phyloP scores from a whole-genome alignment of 1,284 basidiomycete species.

The Fomitopsis palustris region DNA sequence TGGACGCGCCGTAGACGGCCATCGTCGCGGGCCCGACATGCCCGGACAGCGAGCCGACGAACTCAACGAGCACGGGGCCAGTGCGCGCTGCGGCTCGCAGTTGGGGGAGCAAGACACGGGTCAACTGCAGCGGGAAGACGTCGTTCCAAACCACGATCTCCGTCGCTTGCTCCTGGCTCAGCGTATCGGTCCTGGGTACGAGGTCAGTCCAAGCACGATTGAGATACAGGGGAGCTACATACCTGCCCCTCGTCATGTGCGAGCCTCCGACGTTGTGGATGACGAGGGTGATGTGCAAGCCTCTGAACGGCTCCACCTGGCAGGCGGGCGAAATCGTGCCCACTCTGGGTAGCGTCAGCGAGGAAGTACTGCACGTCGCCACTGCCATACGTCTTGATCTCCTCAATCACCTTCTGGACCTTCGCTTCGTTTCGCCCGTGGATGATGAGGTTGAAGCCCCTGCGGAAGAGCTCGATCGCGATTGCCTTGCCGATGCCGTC shows the following conservation, averaged over 20 bases:
- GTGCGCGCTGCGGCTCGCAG: constrained; percentile 18
- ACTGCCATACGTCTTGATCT: constrained; percentile 14
- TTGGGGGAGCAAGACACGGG: constrained; percentile 23
- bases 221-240: not conserved
- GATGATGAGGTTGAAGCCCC: constrained; percentile 28
- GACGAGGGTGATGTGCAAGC: constrained; percentile 26
- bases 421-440: constrained; percentile 28
- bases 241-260: not conserved
- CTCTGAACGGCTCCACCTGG: constrained; percentile 19
- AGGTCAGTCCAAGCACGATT: too few relatives aligned
- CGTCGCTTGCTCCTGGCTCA: constrained; percentile 16
- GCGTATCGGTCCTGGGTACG: constrained; percentile 22
- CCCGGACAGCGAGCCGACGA: constrained; percentile 21
- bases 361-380: constrained; percentile 25
- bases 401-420: constrained; percentile 19
- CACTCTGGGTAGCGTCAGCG: constrained; percentile 20
- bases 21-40: constrained; percentile 20
- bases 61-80: constrained; percentile 22
- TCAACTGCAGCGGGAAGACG: constrained; percentile 25
- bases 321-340: constrained; percentile 21
- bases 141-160: constrained; percentile 18
- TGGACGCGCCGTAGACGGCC: constrained; percentile 22
- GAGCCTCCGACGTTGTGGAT: constrained; percentile 28
- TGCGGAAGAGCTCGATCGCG: constrained; percentile 23
- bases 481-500: constrained; percentile 28